Percentiles rank a stretch among this genome's conserved stretches.
These are phyloP conservation scores for Sporothrix sp. DNA, from an alignment of 2,329 filamentous ascomycete species.

Conservation along the genomic window DNA sequence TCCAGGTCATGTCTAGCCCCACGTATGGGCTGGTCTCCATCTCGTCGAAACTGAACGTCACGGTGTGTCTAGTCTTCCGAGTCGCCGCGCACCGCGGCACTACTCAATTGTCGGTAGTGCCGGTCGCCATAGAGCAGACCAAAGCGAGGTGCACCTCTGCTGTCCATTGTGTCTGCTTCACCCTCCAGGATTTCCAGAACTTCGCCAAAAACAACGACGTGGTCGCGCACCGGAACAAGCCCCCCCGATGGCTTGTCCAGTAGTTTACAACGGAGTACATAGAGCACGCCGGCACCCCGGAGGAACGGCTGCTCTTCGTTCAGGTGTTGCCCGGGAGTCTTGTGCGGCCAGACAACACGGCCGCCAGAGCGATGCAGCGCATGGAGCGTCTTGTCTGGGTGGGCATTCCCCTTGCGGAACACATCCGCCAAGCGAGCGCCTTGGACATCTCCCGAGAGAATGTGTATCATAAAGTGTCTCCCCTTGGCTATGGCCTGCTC, in stretches of 20 bases:
- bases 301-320: conserved; percentile 25
- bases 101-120: conserved; percentile 35
- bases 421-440: conserved; percentile 43
- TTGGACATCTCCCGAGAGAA: conserved; percentile 37
- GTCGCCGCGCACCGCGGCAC: not conserved
- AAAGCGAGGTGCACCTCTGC: conserved; percentile 24
- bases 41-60: too few species aligned
- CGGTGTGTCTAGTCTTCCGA: too few species aligned
- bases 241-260: conserved; percentile 31
- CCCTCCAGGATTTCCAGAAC: conserved; percentile 36
- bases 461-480: conserved; percentile 44
- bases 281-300: conserved; percentile 42
- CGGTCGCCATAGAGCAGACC: conserved; percentile 42
- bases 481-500: conserved; percentile 39
- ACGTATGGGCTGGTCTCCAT: too few species aligned
- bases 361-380: conserved; percentile 27
- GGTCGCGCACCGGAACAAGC: conserved; percentile 39
- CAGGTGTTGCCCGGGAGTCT: conserved; percentile 24
- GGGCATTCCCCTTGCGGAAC: conserved; percentile 41
- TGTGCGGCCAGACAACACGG: conserved; percentile 14
- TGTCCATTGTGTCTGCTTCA: conserved; percentile 16
- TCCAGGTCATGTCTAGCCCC: too few species aligned
- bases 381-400: conserved; percentile 10
- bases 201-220: conserved; percentile 43
- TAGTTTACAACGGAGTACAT: conserved; percentile 29